Percentiles rank a stretch among this genome's conserved stretches.
Evolutionary conservation across 73 alveolate species (phyloP).

Genomic region (Blepharisma stoltei): DNA sequence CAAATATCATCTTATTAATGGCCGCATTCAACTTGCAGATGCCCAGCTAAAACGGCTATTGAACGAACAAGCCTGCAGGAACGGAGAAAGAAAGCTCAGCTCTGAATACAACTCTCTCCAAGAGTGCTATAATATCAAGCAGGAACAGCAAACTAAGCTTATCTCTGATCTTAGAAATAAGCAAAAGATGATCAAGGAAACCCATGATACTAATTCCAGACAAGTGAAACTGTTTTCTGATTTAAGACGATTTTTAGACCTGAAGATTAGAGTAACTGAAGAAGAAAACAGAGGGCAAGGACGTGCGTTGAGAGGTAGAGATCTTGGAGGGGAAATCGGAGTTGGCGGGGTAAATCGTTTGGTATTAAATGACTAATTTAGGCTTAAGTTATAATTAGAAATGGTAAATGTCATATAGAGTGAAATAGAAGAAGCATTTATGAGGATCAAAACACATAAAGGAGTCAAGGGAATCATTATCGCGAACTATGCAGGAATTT

Average conservation of each 20-base stretch:
- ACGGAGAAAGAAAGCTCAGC: constrained; percentile 70
- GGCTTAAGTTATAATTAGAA: background rate
- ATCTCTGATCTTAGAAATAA: constrained; percentile 74
- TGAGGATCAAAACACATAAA: constrained; percentile 26
- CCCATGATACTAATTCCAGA: constrained; percentile 72
- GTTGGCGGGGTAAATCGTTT: constrained; percentile 22
- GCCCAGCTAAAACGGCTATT: constrained; percentile 74
- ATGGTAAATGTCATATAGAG: constrained; percentile 19
- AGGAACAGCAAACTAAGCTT: constrained; percentile 67
- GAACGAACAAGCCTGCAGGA: constrained; percentile 69
- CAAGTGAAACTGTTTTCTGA: constrained; percentile 75
- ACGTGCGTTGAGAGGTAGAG: constrained; percentile 12
- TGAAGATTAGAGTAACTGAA: constrained; percentile 41
- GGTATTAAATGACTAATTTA: background rate
- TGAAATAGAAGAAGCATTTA: constrained; percentile 29
- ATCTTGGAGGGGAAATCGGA: constrained; percentile 22
- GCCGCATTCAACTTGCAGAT: constrained; percentile 69
- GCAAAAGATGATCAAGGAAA: constrained; percentile 78
- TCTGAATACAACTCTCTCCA: constrained; percentile 72
- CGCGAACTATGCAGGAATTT: constrained; percentile 1
- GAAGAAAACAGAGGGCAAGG: constrained; percentile 26
- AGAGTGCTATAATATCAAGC: constrained; percentile 75
- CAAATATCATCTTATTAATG: constrained; percentile 69
- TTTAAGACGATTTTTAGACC: constrained; percentile 58
- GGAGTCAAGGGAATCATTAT: constrained; percentile 28